These are phyloP conservation scores for Artemisia annua DNA, from an alignment of 129 eudicot species.

Conservation along the genomic window DNA sequence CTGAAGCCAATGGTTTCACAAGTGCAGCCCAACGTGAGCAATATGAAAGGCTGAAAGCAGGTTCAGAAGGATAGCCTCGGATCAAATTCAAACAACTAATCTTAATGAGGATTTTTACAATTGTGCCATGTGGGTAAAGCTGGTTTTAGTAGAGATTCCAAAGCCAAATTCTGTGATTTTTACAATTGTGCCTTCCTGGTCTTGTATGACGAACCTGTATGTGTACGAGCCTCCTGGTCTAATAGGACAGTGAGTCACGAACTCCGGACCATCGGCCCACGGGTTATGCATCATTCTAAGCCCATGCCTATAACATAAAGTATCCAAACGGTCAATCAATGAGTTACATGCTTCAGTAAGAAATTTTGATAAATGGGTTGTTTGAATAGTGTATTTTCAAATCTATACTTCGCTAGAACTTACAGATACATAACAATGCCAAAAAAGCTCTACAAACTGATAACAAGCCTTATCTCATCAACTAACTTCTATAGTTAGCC, in stretches of 20 bases:
- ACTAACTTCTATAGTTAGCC: too few species aligned
- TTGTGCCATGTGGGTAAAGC: not conserved
- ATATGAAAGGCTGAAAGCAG: not conserved
- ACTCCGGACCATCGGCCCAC: conserved; percentile 96
- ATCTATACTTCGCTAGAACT: not conserved
- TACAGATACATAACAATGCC: too few species aligned
- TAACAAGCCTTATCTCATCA: too few species aligned
- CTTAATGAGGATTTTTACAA: not conserved
- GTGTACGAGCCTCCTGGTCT: conserved; percentile 66
- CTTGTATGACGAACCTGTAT: conserved; percentile 53
- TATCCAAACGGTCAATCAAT: not conserved
- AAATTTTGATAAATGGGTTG: not conserved
- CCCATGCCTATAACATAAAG: conserved; percentile 63
- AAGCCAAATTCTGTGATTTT: not conserved
- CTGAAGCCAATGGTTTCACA: too few species aligned
- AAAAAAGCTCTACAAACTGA: too few species aligned
- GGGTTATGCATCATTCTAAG: conserved; percentile 68
- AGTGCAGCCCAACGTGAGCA: not conserved
- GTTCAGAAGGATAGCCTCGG: conserved; percentile 1
- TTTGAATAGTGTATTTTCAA: too few species aligned
- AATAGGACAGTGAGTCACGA: conserved; percentile 80
- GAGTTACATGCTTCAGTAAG: not conserved
- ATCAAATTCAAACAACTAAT: too few species aligned
- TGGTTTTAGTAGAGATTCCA: not conserved
- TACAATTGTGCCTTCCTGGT: conserved; percentile 83